Conservation (phyloP, 2,329 filamentous ascomycete species). For the Calonectria multiphialidica region DNA sequence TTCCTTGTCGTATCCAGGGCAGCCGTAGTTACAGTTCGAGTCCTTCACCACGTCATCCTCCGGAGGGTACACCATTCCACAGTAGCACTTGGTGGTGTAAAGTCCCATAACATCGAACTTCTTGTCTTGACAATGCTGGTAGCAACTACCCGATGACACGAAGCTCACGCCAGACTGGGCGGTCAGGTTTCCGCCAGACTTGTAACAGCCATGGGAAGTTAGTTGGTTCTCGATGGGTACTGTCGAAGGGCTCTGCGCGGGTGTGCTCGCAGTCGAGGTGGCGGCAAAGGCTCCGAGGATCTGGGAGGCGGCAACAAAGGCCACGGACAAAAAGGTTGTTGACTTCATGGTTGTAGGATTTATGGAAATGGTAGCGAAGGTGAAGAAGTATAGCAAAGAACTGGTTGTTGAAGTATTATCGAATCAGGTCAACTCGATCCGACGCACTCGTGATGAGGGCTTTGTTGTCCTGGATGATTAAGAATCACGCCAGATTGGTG, state of each 20-base stretch:
- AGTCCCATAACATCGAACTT: conserved; percentile 72
- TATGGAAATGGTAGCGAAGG: conserved; percentile 31
- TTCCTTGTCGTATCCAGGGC: conserved; percentile 71
- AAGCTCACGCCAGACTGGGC: conserved; percentile 30
- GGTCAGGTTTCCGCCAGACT: conserved; percentile 55
- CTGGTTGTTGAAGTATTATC: conserved; percentile 22
- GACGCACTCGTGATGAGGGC: conserved; percentile 19
- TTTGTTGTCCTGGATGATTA: conserved; percentile 11
- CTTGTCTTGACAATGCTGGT: conserved; percentile 52
- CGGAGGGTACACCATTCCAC: conserved; percentile 77
- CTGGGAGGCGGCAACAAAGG: conserved; percentile 45
- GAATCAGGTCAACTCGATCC: conserved; percentile 43
- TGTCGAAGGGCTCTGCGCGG: conserved; percentile 51
- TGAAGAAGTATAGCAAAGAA: conserved; percentile 12
- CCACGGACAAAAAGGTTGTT: conserved; percentile 43
- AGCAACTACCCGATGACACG: conserved; percentile 58
- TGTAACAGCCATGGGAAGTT: conserved; percentile 66
- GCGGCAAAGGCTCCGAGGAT: conserved; percentile 38
- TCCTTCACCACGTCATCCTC: conserved; percentile 65
- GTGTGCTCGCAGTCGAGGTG: not conserved
- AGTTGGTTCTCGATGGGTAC: conserved; percentile 51
- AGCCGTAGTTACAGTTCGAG: conserved; percentile 72
- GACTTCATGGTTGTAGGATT: conserved; percentile 46
- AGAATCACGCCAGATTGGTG: conserved; percentile 14
- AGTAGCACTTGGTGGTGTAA: conserved; percentile 75